Evolutionary conservation across 176 grass and related monocot genomes (phyloP).

Genomic region (Oropetium thomaeum): DNA sequence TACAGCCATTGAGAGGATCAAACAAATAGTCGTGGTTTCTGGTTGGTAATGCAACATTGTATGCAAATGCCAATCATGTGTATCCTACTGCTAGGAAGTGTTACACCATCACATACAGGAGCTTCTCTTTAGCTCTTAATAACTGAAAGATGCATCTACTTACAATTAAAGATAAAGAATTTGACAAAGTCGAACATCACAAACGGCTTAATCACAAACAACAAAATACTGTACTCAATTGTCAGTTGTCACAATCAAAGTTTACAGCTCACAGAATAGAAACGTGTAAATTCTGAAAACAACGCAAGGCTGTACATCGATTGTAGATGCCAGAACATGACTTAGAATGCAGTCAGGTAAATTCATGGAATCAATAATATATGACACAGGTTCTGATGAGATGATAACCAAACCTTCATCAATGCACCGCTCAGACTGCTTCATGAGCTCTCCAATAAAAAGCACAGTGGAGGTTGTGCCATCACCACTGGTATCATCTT

Average conservation of each 20-base stretch:
- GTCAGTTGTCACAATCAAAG: neutral
- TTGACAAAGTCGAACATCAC: neutral
- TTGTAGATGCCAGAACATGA: neutral
- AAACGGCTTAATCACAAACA: neutral
- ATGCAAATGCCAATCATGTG: neutral
- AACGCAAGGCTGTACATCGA: neutral
- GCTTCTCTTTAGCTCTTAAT: neutral
- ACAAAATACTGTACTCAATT: neutral
- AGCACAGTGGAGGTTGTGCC: slow-evolving; percentile 94
- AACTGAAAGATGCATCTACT: neutral
- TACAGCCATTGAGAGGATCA: neutral
- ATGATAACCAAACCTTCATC: slow-evolving; percentile 58
- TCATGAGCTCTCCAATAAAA: slow-evolving; percentile 97
- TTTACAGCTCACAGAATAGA: neutral
- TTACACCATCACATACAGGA: neutral
- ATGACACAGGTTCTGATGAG: neutral
- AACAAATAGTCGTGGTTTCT: neutral
- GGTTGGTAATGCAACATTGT: neutral
- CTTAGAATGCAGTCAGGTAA: neutral
- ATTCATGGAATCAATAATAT: neutral
- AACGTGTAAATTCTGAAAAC: neutral
- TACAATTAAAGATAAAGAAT: neutral
- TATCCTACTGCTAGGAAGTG: neutral
- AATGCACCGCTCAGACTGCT: slow-evolving; percentile 82
- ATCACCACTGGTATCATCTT: slow-evolving; percentile 81